phyloP scores from a whole-genome alignment of 768 basidiomycete species.

The Mycena epipterygia region DNA sequence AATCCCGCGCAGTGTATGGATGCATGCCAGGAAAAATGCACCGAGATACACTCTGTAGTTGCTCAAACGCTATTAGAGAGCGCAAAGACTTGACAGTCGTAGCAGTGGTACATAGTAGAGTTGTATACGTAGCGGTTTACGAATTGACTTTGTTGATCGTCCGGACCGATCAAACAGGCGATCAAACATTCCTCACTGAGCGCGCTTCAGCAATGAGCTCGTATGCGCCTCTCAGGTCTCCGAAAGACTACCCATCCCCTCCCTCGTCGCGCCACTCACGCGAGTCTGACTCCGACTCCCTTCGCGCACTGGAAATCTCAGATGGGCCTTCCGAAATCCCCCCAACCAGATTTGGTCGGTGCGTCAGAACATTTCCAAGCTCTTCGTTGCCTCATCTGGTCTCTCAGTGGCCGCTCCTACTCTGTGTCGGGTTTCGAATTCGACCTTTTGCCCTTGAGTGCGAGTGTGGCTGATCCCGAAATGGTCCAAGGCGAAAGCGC shows the following conservation, averaged over 20 bases:
- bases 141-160: too few relatives aligned
- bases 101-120: too few relatives aligned
- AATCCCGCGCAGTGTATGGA: constrained; percentile 71
- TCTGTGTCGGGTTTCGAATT: constrained; percentile 86
- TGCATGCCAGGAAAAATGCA: constrained; percentile 76
- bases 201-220: constrained; percentile 63
- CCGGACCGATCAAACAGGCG: too few relatives aligned
- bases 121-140: too few relatives aligned
- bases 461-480: constrained; percentile 82
- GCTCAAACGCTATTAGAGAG: constrained; percentile 75
- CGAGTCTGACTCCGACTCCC: constrained; percentile 76
- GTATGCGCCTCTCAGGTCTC: constrained; percentile 62
- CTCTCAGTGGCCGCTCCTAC: constrained; percentile 66
- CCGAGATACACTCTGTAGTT: constrained; percentile 81
- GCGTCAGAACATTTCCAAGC: constrained; percentile 27
- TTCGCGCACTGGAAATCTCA: constrained; percentile 84
- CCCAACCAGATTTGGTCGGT: constrained; percentile 54
- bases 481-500: constrained; percentile 56
- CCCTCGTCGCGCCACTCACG: constrained; percentile 59
- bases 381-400: background rate
- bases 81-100: constrained; percentile 19
- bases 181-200: background rate
- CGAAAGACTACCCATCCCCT: constrained; percentile 52
- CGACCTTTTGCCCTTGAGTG: constrained; percentile 82
- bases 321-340: constrained; percentile 63